A percentile compares a stretch with the other conserved stretches of the same genome.
These are phyloP conservation scores for Agrocybe pediades DNA, from an alignment of 768 basidiomycete genomes.

Conservation along the genomic window DNA sequence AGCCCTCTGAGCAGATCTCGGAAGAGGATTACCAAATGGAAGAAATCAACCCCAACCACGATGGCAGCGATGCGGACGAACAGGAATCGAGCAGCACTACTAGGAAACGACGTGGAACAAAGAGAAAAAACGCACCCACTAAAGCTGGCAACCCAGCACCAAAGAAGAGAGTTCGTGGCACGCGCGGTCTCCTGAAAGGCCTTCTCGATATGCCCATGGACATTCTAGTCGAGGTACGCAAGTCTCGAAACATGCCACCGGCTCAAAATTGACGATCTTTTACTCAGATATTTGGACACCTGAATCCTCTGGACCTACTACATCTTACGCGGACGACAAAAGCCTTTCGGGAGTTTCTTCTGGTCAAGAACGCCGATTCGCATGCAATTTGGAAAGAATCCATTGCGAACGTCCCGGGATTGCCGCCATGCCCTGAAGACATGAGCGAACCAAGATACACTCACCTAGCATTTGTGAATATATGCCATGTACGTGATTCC, in stretches of 20 bases:
- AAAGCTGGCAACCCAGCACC: not conserved
- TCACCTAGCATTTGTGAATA: constrained; percentile 42
- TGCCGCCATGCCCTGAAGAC: constrained; percentile 45
- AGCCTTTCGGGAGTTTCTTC: constrained; percentile 40
- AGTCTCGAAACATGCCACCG: not conserved
- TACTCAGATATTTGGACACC: constrained; percentile 39
- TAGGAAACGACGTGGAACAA: too few species aligned
- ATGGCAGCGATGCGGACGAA: too few species aligned
- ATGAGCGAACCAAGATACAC: constrained; percentile 47
- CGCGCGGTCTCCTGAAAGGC: constrained; percentile 21
- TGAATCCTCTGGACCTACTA: constrained; percentile 46
- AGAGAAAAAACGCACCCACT: not conserved
- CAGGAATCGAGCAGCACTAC: too few species aligned
- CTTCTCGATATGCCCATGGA: constrained; percentile 28
- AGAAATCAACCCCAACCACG: too few species aligned
- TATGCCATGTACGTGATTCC: constrained; percentile 44
- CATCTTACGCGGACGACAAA: constrained; percentile 45
- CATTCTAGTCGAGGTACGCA: constrained; percentile 26
- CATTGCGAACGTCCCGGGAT: constrained; percentile 29
- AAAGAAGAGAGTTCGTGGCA: constrained; percentile 18
- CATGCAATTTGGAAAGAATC: constrained; percentile 43
- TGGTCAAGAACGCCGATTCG: constrained; percentile 33
- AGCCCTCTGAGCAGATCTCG: too few species aligned
- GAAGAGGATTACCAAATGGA: too few species aligned
- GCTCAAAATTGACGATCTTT: too few species aligned